Percentiles rank a stretch among this genome's conserved stretches.
These are phyloP conservation scores for Fraxinus baroniana DNA, from an alignment of 305 asterid species.

Conservation along the genomic window DNA sequence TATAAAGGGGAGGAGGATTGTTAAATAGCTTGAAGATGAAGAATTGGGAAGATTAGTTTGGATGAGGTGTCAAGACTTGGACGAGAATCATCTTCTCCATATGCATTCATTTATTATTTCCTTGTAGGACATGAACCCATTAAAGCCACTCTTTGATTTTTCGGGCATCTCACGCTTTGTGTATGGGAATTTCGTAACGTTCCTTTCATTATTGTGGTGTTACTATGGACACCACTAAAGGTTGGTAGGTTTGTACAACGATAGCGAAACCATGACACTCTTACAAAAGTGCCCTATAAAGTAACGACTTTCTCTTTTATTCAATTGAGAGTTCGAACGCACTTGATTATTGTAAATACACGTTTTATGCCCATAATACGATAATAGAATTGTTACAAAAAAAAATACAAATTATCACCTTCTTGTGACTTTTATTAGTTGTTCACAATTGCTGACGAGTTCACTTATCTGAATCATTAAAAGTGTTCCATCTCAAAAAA, in stretches of 20 bases:
- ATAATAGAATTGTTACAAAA: no score
- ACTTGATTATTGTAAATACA: background rate
- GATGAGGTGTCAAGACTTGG: background rate
- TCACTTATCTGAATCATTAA: background rate
- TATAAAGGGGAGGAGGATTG: background rate
- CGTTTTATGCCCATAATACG: background rate
- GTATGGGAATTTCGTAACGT: background rate
- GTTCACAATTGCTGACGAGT: background rate
- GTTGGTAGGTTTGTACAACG: background rate
- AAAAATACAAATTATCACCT: no score
- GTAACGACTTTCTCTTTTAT: background rate
- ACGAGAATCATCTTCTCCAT: background rate
- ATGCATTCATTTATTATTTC: background rate
- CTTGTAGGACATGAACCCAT: background rate
- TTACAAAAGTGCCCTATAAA: background rate
- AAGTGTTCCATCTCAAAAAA: background rate
- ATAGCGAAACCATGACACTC: background rate
- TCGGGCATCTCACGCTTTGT: background rate
- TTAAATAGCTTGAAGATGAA: background rate
- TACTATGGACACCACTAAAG: background rate
- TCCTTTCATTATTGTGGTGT: background rate
- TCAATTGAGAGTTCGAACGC: background rate
- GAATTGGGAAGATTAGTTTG: background rate
- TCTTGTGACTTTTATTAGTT: no score
- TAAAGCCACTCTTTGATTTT: background rate